Evolutionary conservation across 495 filamentous ascomycete genomes (phyloP), one percentile per base, ranked within the genome.

Genomic region (Xylaria scruposa): DNA sequence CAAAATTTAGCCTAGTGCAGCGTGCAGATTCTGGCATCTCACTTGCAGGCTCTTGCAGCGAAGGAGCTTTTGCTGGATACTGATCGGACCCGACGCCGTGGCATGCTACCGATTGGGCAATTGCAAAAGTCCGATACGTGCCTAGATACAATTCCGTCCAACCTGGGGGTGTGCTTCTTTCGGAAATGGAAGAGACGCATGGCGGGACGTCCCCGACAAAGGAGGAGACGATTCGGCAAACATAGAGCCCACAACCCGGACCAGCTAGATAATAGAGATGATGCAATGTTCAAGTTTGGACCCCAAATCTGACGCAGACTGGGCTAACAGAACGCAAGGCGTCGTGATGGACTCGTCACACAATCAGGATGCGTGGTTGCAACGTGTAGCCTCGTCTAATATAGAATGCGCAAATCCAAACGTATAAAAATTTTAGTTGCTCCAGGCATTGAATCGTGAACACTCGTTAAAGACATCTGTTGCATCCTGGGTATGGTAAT

Each of bases 81-180:
- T 36, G 60, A 64, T 56, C 60, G 68, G 68, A 40, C 59, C 68
- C 68, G 68, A 70, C 17, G 8, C 47, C 38, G 36, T 70, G 68
- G 68, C 49, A 54, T 64, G 68, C 59, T 56, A 46, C 68, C 68
- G 59, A 64, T 70, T 70, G 68, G 58, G 68, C 33, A 53, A 53
- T 54, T 19, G 33, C 4, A 24, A 61, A 38, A 8, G 36, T 36
- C 54, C 38, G 66, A 69, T n/a, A 10, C 44, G 2, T 38, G 12
- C 15, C 42, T 62, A 17, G n/a, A 62, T 62, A 40, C 60, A 29
- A 4, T 26, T 15, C 60, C 26, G 44, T 42, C 9, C 21, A 17
- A 26, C n/a, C 36, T 12, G 38, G 17, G 29, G 33, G 33, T 21
- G 17, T 38, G 0, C 33, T 21, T 38, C 58, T 60, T 60, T 60